Percentiles rank a stretch among this genome's conserved stretches.
Conservation (phyloP, 2,329 filamentous ascomycete species). For the Chrysoporthe puriensis region DNA sequence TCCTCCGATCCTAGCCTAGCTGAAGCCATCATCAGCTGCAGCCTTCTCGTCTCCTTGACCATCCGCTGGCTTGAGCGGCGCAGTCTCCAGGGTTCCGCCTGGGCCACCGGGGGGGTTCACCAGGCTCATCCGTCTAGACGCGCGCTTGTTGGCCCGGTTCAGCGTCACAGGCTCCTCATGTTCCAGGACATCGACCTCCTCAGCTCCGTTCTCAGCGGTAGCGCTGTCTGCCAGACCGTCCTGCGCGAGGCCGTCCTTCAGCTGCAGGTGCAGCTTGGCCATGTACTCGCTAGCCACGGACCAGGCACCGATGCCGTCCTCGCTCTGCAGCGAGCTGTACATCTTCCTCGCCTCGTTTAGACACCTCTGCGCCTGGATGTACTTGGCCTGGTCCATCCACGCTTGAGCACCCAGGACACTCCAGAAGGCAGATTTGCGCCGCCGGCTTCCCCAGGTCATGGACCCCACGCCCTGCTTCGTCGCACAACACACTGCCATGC, state of each 20-base stretch:
- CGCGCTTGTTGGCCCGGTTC: slow-evolving; percentile 44
- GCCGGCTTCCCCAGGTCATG: slow-evolving; percentile 70
- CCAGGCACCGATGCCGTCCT: slow-evolving; percentile 58
- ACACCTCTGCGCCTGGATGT: slow-evolving; percentile 76
- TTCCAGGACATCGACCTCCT: slow-evolving; percentile 47
- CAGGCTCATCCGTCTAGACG: slow-evolving; percentile 59
- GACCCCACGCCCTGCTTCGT: slow-evolving; percentile 70
- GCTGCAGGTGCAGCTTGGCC: slow-evolving; percentile 51
- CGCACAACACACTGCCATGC: slow-evolving; percentile 82
- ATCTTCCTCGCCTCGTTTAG: slow-evolving; percentile 69
- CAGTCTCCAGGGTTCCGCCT: slow-evolving; percentile 38
- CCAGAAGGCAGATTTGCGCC: slow-evolving; percentile 89
- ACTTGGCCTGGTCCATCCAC: slow-evolving; percentile 79
- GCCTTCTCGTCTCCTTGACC: slow-evolving; percentile 7
- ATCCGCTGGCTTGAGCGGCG: slow-evolving; percentile 35
- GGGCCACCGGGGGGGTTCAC: slow-evolving; percentile 43
- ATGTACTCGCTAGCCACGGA: slow-evolving; percentile 55
- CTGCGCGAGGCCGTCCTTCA: slow-evolving; percentile 51
- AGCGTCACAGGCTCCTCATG: slow-evolving; percentile 61
- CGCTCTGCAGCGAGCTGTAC: slow-evolving; percentile 55
- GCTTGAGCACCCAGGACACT: slow-evolving; percentile 79
- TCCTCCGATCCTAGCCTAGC: slow-evolving; percentile 27
- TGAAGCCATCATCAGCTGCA: slow-evolving; percentile 35
- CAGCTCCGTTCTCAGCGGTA: slow-evolving; percentile 36
- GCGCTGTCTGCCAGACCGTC: slow-evolving; percentile 32